Base-by-base conservation (phyloP, 2,329 filamentous ascomycete genomes). In the Talaromyces sp. region DNA sequence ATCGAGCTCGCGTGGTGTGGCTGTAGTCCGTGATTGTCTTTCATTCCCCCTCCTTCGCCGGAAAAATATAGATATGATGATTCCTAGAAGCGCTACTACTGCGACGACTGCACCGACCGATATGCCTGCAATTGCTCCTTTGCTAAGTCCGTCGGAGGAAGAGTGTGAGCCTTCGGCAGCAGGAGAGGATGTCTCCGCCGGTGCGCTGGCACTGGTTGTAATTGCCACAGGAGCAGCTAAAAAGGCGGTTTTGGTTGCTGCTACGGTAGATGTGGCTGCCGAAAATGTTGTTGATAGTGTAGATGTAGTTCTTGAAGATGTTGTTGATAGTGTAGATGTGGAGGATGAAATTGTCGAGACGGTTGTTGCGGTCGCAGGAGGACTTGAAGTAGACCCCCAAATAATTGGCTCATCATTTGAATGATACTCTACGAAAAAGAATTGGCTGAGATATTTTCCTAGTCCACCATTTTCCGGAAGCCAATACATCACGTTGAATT, bases 91-190 rank as follows among this genome's bases (percentile, higher is more conserved):
- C 0, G 46, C 58, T 35, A 57, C 8, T 3, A 57, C 54, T n/a
- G 31, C 54, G 1, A 54, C 27, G 10, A 60, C 46, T 8, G 35
- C 54, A 14, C 58, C 58, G 4, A 60, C 54, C 7, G 29, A 54
- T 14, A 60, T 57, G 27, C 58, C 58, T 29, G 58, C 58, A 8
- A 41, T 60, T 10, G 58, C 54, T n/a, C 54, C 58, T 12, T 24
- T 48, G 24, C 58, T 60, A 12, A 60, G 48, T n/a, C 54, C 54
- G 3, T 17, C 27, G 10, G 58, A 57, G 7, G 58, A 57, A 24
- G 43, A 43, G 8, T n/a, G 41, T 12, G 54, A 24, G 1, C 24
- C 21, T 12, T 8, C n/a, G 4, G 24, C 31, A 10, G 52, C 17
- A 1, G 52, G 12, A 9, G 43, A 38, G 29, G 35, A 24, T 54